Percentiles rank a stretch among this genome's conserved stretches.
phyloP scores from a whole-genome alignment of 192 early-diverging fungal species.

The Podila clonocystis region DNA sequence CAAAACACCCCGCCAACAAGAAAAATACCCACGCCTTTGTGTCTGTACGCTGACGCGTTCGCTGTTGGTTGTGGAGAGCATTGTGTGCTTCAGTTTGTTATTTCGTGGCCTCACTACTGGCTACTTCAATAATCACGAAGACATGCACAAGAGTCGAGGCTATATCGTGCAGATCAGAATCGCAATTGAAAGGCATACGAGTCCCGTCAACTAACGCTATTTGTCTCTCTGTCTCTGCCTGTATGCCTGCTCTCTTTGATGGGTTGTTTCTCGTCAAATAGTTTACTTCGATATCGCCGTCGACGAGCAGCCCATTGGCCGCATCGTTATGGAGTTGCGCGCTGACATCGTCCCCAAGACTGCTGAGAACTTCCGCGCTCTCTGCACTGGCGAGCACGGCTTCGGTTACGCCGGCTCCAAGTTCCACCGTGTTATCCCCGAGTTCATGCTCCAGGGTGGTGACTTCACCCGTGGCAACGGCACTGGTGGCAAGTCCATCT shows the following conservation, averaged over 20 bases:
- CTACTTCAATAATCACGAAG: too few relatives aligned
- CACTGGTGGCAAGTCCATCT: constrained; percentile 92
- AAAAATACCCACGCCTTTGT: too few relatives aligned
- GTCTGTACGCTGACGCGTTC: too few relatives aligned
- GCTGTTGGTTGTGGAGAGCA: too few relatives aligned
- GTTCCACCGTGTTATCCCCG: constrained; percentile 89
- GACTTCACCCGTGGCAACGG: constrained; percentile 89
- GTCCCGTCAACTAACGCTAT: neutral
- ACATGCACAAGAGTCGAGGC: too few relatives aligned
- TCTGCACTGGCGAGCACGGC: constrained; percentile 97
- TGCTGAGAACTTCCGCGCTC: constrained; percentile 98
- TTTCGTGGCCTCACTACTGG: too few relatives aligned
- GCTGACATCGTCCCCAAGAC: constrained; percentile 76
- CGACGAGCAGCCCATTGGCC: constrained; percentile 53
- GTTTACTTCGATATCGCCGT: constrained; percentile 80
- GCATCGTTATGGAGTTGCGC: constrained; percentile 72
- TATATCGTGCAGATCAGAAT: neutral
- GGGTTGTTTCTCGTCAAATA: neutral
- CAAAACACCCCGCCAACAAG: too few relatives aligned
- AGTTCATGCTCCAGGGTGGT: constrained; percentile 89
- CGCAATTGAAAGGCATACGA: neutral
- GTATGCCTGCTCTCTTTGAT: neutral
- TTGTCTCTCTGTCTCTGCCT: neutral
- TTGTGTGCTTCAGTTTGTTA: too few relatives aligned
- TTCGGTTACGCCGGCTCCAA: constrained; percentile 76